Evolutionary conservation across 306 rosid species (phyloP), one percentile per base, ranked within the genome.

Genomic region (Dryas drummondii): DNA sequence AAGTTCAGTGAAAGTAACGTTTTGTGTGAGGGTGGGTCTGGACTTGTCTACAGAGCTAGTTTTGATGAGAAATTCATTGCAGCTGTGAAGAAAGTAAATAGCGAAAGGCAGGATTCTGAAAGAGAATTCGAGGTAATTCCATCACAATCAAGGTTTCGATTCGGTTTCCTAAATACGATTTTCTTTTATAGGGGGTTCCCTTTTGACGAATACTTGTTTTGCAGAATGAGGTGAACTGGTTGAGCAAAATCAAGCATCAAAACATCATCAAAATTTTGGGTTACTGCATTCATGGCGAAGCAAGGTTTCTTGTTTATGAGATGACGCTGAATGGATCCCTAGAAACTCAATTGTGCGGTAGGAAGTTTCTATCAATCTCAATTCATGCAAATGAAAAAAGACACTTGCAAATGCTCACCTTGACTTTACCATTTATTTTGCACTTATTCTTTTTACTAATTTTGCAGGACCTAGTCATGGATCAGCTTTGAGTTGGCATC

Each of bases 141-240:
- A 40, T 81, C 55, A 74, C 6, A 47, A 49, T 69, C 71, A 66
- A 26, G 72, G 27, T 65, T 62, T 72, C 54, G 54, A 68, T 70
- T 79, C 63, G 27, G 46, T 50, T 78, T 76, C 15, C 44, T 37
- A 47, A 13, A 49, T 47, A 16, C 5, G 47, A 27, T 63, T 81
- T 52, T 22, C 66, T 59, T 83, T 58, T 77, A 44, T 74, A 74
- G 66, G 48, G 72, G 79, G 71, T 75, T 62, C 47, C 53, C 66
- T 12, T 1, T 27, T 55, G 9, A 57, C 75, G 16, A 13, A 51
- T 46, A 61, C 55, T 74, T 67, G 40, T 44, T 76, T 80, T 85
- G 81, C 88, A 94, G 98, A 91, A 91, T 82, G 98, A 91, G 86
- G 88, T 91, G 81, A 88, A 81, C 82, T 91, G 91, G 90, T 79